Percentiles rank a stretch among this genome's conserved stretches.
These are phyloP conservation scores for Eleusine coracana DNA, from an alignment of 176 grass and related monocot species.

Conservation along the genomic window DNA sequence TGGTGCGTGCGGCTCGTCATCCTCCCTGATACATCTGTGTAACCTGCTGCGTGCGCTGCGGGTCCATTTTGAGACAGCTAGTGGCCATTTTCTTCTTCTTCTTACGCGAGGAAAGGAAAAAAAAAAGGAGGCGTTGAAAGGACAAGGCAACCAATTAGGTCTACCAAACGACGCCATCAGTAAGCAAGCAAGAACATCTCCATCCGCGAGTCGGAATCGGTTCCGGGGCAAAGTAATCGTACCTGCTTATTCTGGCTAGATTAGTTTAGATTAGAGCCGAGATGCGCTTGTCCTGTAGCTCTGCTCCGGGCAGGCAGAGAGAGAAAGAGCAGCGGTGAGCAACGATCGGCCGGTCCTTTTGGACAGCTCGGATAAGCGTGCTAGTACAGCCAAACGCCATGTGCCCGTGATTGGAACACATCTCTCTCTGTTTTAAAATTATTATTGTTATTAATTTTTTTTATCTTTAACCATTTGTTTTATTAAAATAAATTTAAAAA, in stretches of 20 bases:
- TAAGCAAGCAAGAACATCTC: neutral
- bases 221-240: conserved; percentile 5
- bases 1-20: neutral
- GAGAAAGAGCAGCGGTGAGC: neutral
- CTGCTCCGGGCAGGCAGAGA: neutral
- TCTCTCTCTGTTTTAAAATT: no score
- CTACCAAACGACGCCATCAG: conserved; percentile 34
- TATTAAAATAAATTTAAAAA: no score
- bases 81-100: conserved; percentile 5
- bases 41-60: neutral
- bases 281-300: conserved; percentile 2
- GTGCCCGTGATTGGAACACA: neutral
- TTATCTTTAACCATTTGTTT: no score
- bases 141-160: conserved; percentile 50
- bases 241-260: neutral
- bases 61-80: conserved; percentile 12
- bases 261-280: neutral
- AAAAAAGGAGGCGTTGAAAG: neutral
- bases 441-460: no score
- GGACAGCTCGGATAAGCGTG: neutral
- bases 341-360: neutral
- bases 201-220: neutral
- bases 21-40: neutral
- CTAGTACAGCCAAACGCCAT: neutral
- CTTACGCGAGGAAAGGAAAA: neutral